A percentile compares a stretch with the other conserved stretches of the same genome.
Conservation (phyloP, 2,329 filamentous ascomycete species). For the Capronia americana region DNA sequence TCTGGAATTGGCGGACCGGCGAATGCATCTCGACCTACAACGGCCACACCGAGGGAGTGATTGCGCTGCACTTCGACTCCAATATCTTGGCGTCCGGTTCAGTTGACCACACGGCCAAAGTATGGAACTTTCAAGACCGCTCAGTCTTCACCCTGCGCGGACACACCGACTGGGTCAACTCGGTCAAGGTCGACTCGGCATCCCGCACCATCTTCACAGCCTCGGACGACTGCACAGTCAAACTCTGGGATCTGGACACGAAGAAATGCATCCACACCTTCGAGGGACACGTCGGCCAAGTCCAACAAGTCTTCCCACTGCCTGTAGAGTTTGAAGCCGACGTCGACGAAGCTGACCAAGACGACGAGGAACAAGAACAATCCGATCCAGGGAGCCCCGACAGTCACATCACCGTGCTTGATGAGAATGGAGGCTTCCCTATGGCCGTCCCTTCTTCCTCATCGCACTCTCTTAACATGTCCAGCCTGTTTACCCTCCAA, state of each 20-base stretch:
- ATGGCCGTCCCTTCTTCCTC: slow-evolving; percentile 18
- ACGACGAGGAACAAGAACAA: slow-evolving; percentile 58
- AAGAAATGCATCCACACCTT: slow-evolving; percentile 77
- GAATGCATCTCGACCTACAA: slow-evolving; percentile 81
- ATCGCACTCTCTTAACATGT: slow-evolving; percentile 49
- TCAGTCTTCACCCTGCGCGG: slow-evolving; percentile 80
- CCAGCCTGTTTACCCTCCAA: slow-evolving; percentile 51
- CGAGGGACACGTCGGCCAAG: slow-evolving; percentile 90
- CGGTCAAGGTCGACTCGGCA: slow-evolving; percentile 81
- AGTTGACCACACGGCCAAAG: slow-evolving; percentile 85
- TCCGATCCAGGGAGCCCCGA: slow-evolving; percentile 35
- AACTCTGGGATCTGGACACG: slow-evolving; percentile 91
- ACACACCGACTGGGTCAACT: slow-evolving; percentile 94
- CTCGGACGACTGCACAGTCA: slow-evolving; percentile 89
- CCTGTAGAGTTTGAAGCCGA: slow-evolving; percentile 90
- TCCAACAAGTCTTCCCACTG: slow-evolving; percentile 86
- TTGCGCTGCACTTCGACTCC: slow-evolving; percentile 85
- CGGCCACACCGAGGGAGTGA: slow-evolving; percentile 80
- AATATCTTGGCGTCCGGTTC: slow-evolving; percentile 87
- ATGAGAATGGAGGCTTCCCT: slow-evolving; percentile 27
- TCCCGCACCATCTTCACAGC: slow-evolving; percentile 90
- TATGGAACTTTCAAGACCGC: slow-evolving; percentile 89
- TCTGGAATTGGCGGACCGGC: slow-evolving; percentile 97
- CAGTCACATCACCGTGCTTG: slow-evolving; percentile 30
- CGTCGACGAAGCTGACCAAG: slow-evolving; percentile 57